phyloP scores from a whole-genome alignment of 129 eudicot species.

The Erigeron canadensis region DNA sequence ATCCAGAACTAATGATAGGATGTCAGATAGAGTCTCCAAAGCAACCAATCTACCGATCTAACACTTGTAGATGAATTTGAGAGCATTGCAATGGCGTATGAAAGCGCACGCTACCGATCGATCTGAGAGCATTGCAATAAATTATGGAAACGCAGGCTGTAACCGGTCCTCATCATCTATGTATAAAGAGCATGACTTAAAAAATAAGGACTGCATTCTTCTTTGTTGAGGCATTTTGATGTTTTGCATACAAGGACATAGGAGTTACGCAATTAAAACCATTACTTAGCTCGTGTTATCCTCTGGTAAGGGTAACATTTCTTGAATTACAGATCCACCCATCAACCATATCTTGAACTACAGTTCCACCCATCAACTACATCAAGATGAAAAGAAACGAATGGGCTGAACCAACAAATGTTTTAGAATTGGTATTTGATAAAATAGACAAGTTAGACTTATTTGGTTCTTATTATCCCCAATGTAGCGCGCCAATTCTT shows the following conservation, averaged over 20 bases:
- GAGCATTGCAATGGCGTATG: slow-evolving; percentile 84
- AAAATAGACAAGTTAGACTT: too few relatives aligned
- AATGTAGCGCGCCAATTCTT: too few relatives aligned
- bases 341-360: too few relatives aligned
- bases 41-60: slow-evolving; percentile 97
- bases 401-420: too few relatives aligned
- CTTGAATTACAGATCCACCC: too few relatives aligned
- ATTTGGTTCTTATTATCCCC: too few relatives aligned
- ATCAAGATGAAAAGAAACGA: too few relatives aligned
- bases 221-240: slow-evolving; percentile 84
- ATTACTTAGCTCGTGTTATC: slow-evolving; percentile 80
- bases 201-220: slow-evolving; percentile 69
- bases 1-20: slow-evolving; percentile 84
- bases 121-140: slow-evolving; percentile 87
- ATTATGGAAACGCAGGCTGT: slow-evolving; percentile 89
- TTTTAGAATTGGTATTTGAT: too few relatives aligned
- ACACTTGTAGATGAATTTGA: slow-evolving; percentile 92
- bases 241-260: slow-evolving; percentile 87
- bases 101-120: slow-evolving; percentile 91
- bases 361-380: too few relatives aligned
- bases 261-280: slow-evolving; percentile 90
- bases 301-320: slow-evolving; percentile 59
- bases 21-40: slow-evolving; percentile 85
- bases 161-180: slow-evolving; percentile 94
- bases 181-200: slow-evolving; percentile 77